Evolutionary conservation across 2,329 filamentous ascomycete genomes (phyloP).

Genomic region (Byssoonygena ceratinophila): DNA sequence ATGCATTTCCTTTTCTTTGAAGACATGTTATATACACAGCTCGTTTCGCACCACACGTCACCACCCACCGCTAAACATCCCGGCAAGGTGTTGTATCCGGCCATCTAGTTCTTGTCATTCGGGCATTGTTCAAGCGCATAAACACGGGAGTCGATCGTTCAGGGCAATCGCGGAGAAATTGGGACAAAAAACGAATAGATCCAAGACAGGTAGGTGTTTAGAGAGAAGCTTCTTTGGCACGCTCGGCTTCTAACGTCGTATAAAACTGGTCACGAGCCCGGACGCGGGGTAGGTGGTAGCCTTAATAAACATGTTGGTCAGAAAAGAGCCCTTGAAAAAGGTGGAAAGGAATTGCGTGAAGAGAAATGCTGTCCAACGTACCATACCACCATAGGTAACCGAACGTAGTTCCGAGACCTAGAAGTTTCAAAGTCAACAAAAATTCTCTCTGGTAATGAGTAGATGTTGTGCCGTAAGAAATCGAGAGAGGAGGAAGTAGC

Average conservation of each 20-base stretch:
- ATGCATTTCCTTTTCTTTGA: background rate
- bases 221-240: constrained; percentile 31
- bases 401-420: constrained; percentile 52
- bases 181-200: background rate
- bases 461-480: background rate
- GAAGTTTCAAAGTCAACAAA: constrained; percentile 5
- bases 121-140: background rate
- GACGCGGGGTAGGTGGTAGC: constrained; percentile 55
- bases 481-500: background rate
- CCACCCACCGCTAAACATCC: background rate
- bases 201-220: background rate
- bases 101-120: background rate
- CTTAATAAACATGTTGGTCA: constrained; percentile 27
- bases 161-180: too few species aligned
- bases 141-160: background rate
- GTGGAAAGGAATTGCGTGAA: background rate
- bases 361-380: constrained; percentile 29
- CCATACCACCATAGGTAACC: constrained; percentile 61
- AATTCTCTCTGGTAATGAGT: background rate
- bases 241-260: constrained; percentile 52
- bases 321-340: background rate
- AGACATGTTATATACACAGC: constrained; percentile 6
- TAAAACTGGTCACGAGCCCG: constrained; percentile 55
- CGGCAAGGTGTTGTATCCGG: background rate
- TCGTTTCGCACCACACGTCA: background rate